A percentile compares a stretch with the other conserved stretches of the same genome.
Conservation (phyloP, 768 basidiomycete species). For the Agaricus sinodeliciosus region DNA sequence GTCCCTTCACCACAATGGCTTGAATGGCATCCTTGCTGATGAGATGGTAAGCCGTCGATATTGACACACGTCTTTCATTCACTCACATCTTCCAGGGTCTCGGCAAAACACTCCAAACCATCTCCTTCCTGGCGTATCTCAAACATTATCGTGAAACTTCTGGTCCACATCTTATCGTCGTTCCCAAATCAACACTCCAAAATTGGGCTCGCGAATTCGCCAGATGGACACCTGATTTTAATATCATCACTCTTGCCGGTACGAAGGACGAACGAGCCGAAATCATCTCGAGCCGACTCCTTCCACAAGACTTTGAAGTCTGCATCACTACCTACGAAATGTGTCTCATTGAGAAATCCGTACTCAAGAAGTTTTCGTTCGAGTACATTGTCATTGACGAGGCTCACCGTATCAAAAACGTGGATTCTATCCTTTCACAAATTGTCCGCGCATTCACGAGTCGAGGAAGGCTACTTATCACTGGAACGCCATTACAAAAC, state of each 20-base stretch:
- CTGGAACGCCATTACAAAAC: constrained; percentile 95
- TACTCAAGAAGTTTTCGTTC: constrained; percentile 91
- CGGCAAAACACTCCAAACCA: constrained; percentile 97
- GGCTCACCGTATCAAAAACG: constrained; percentile 98
- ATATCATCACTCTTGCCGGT: constrained; percentile 75
- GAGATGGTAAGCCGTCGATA: constrained; percentile 63
- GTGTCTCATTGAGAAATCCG: constrained; percentile 90
- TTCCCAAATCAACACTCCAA: constrained; percentile 97
- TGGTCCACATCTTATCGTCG: constrained; percentile 92
- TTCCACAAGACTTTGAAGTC: constrained; percentile 87
- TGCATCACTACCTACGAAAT: constrained; percentile 97
- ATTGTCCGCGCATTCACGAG: constrained; percentile 90
- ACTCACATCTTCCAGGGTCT: constrained; percentile 55
- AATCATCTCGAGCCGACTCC: constrained; percentile 69
- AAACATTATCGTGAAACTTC: constrained; percentile 69
- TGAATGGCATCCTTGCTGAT: constrained; percentile 96
- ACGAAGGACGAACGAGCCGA: constrained; percentile 85
- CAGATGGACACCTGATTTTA: constrained; percentile 87
- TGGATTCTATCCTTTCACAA: constrained; percentile 90
- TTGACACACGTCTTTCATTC: neutral
- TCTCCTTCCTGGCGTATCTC: constrained; percentile 93
- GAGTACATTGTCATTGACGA: constrained; percentile 99
- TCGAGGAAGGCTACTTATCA: constrained; percentile 87
- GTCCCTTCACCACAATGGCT: constrained; percentile 89
- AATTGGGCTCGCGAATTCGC: constrained; percentile 96